Conservation (phyloP, 768 basidiomycete genomes). For the Phallus indusiatus region DNA sequence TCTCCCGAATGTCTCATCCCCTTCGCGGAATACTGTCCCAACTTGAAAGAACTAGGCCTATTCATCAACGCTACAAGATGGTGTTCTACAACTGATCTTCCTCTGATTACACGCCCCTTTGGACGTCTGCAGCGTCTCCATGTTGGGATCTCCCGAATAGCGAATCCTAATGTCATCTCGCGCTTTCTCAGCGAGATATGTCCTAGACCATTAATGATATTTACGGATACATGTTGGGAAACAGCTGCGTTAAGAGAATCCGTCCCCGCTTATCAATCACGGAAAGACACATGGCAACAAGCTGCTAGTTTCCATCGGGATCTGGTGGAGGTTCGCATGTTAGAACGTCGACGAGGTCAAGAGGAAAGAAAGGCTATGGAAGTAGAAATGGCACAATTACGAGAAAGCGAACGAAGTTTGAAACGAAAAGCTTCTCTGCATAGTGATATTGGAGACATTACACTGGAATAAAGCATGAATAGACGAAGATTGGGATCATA, state of each 20-base stretch:
- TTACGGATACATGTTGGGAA: constrained; percentile 9
- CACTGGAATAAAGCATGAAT: background rate
- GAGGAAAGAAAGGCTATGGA: constrained; percentile 2
- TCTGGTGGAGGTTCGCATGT: constrained; percentile 7
- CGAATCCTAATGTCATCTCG: constrained; percentile 34
- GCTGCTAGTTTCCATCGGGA: constrained; percentile 3
- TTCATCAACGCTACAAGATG: constrained; percentile 26
- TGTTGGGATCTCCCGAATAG: constrained; percentile 42
- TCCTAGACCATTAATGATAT: constrained; percentile 19
- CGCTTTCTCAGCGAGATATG: constrained; percentile 45
- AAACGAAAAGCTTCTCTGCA: constrained; percentile 3
- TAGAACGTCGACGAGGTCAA: constrained; percentile 1
- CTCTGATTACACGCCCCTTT: constrained; percentile 14
- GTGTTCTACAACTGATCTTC: constrained; percentile 13
- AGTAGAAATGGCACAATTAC: background rate
- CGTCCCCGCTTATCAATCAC: constrained; percentile 1
- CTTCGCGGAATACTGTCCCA: constrained; percentile 31
- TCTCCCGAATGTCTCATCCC: constrained; percentile 27
- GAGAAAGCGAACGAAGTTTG: background rate
- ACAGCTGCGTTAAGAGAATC: constrained; percentile 5
- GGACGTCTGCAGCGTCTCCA: constrained; percentile 24
- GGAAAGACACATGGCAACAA: constrained; percentile 7
- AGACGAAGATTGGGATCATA: background rate
- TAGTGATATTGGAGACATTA: constrained; percentile 3
- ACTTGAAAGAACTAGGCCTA: constrained; percentile 26